Evolutionary conservation across 805 yeast species (phyloP), one percentile per base, ranked within the genome.

Genomic region (Teunomyces cretensis): DNA sequence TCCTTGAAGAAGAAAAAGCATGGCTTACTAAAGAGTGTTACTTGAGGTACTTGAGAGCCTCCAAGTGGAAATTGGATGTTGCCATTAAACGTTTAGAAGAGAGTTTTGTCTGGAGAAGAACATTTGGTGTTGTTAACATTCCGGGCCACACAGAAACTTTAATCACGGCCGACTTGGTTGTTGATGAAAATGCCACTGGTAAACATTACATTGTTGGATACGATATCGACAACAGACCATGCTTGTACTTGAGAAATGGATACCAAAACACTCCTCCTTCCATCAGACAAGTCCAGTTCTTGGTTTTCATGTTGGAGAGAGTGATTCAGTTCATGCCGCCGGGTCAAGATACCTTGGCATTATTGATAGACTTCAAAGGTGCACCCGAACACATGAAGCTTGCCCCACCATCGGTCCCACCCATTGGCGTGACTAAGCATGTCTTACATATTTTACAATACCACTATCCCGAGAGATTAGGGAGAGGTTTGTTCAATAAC

Each of bases 1-100:
- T 70, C 5, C 28, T 44, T 7, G 58, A 51, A 5, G 62, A 70
- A 37, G 99, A 94, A 64, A 86, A 82, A 63, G 84, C 96, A 0
- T 94, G 99, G 99, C 72, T 94, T 45, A 87, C 97, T 1, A 78
- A 86, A 56, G 99, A 94, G 63, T 94, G 99, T 62, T 74, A 94
- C 46, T 66, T 89, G 57, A 79, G 99, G 61, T 94, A 94, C 62
- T 70, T 92, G 44, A 78, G 97, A 45, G 99, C 99, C 17, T 86
- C 97, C 17, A 92, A 89, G 63, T 94, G 99, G 99, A 75, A 78
- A 26, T 75, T 75, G 1, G 65, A 75, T 24, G 88, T 84, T 9
- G 87, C 95, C 32, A 83, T 83, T 41, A 76, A 77, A 44, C 79
- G 99, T 58, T 73, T 94, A 9, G 85, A 81, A 52, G 79, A 80